Percentiles rank a stretch among this genome's conserved stretches.
phyloP scores from a whole-genome alignment of 2,329 filamentous ascomycete genomes.

The Microdochium paspali region DNA sequence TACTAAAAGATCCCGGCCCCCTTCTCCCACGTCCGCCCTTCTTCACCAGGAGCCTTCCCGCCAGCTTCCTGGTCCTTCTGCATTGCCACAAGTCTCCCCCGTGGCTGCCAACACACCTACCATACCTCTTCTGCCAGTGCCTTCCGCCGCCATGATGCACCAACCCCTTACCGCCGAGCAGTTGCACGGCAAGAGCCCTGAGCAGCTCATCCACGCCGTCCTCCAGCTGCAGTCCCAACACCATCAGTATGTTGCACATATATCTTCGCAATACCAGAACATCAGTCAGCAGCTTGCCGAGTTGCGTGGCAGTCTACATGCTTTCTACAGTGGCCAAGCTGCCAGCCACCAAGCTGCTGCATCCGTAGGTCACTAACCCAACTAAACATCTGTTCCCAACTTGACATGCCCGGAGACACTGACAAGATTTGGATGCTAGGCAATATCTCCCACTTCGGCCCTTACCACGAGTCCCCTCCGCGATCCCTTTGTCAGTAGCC shows the following conservation, averaged over 20 bases:
- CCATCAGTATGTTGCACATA: slow-evolving; percentile 20
- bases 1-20: not conserved
- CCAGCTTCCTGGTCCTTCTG: not conserved
- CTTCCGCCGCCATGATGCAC: not conserved
- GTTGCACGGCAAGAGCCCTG: slow-evolving; percentile 18
- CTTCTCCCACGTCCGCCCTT: not conserved
- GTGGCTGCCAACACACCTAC: not conserved
- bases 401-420: not conserved
- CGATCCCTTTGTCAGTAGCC: not conserved
- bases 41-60: not conserved
- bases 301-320: slow-evolving; percentile 17
- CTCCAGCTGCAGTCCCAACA: slow-evolving; percentile 23
- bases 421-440: not conserved
- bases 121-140: not conserved
- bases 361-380: slow-evolving; percentile 14
- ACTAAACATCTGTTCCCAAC: not conserved
- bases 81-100: not conserved
- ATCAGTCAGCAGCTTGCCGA: slow-evolving; percentile 23
- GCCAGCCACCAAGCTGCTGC: slow-evolving; percentile 20
- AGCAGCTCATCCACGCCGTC: slow-evolving; percentile 24
- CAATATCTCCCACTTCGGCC: not conserved
- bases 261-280: slow-evolving; percentile 21
- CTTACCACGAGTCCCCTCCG: not conserved
- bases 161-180: slow-evolving; percentile 18
- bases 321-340: slow-evolving; percentile 12